Evolutionary conservation across 1,139 yeast genomes (phyloP).

Genomic region (Debaryomycetaceae sp.): DNA sequence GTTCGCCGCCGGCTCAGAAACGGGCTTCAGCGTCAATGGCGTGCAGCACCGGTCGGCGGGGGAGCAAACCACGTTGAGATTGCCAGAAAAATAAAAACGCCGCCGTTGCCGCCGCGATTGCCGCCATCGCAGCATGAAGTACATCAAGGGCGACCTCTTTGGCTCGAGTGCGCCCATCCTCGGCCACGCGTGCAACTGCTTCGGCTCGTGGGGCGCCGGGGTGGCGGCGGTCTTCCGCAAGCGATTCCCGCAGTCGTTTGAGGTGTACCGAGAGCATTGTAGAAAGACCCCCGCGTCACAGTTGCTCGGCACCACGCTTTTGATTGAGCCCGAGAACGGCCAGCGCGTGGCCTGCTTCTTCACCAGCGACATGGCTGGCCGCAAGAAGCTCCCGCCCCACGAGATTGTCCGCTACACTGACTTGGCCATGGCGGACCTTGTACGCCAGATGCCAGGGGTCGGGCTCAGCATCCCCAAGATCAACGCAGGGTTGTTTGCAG

Average conservation of each 20-base stretch:
- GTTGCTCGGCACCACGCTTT: slow-evolving; percentile 51
- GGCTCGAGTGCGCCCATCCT: slow-evolving; percentile 33
- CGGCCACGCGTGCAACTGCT: slow-evolving; percentile 77
- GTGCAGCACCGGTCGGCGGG: slow-evolving; percentile 42
- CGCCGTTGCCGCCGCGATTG: not conserved
- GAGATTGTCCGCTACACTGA: slow-evolving; percentile 48
- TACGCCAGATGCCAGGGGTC: slow-evolving; percentile 21
- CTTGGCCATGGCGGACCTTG: slow-evolving; percentile 43
- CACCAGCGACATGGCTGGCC: slow-evolving; percentile 51
- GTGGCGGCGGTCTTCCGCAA: slow-evolving; percentile 53
- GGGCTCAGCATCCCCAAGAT: slow-evolving; percentile 67
- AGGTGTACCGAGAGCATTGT: slow-evolving; percentile 47
- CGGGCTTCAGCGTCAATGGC: slow-evolving; percentile 37
- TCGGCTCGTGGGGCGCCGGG: slow-evolving; percentile 85
- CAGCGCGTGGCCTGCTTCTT: slow-evolving; percentile 58
- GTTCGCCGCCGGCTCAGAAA: slow-evolving; percentile 47
- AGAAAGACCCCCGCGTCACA: slow-evolving; percentile 20
- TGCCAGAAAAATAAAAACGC: not conserved
- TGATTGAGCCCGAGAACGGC: slow-evolving; percentile 36
- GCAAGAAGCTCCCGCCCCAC: slow-evolving; percentile 19
- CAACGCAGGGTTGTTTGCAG: slow-evolving; percentile 74
- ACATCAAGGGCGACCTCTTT: slow-evolving; percentile 61
- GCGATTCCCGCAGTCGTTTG: slow-evolving; percentile 50
- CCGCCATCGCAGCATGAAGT: slow-evolving; percentile 26
- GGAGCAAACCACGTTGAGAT: slow-evolving; percentile 18